phyloP scores from a whole-genome alignment of 768 basidiomycete species.

The Lyophyllum decastes region DNA sequence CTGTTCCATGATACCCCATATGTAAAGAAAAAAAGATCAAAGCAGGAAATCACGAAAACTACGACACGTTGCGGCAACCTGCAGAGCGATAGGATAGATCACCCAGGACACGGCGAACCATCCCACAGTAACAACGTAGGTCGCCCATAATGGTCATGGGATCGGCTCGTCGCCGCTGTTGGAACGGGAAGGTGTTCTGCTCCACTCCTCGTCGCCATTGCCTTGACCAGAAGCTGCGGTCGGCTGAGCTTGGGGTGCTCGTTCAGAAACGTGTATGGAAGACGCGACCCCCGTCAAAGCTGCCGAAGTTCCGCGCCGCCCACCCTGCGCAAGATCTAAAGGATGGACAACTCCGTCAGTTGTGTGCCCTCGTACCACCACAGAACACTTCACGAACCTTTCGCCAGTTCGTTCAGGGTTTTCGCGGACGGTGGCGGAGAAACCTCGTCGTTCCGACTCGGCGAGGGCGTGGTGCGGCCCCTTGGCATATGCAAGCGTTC shows the following conservation, averaged over 20 bases:
- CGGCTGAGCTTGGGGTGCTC: not conserved
- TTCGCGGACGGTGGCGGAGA: slow-evolving; percentile 5
- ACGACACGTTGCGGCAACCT: slow-evolving; percentile 9
- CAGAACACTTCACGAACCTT: slow-evolving; percentile 8
- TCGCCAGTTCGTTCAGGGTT: slow-evolving; percentile 13
- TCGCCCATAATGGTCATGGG: slow-evolving; percentile 13
- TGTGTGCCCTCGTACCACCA: not conserved
- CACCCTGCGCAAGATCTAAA: slow-evolving; percentile 17
- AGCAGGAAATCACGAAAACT: not conserved
- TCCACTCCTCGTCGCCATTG: not conserved
- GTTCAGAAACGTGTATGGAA: slow-evolving; percentile 9
- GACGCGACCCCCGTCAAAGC: slow-evolving; percentile 6
- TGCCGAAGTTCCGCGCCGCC: slow-evolving; percentile 12
- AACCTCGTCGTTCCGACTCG: slow-evolving; percentile 17
- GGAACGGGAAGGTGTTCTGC: not conserved
- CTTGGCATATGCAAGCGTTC: slow-evolving; percentile 47
- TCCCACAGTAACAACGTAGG: slow-evolving; percentile 7
- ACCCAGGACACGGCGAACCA: slow-evolving; percentile 5
- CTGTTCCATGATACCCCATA: slow-evolving; percentile 9
- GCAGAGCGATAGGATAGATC: slow-evolving; percentile 7
- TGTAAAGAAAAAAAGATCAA: not conserved
- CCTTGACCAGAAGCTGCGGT: not conserved
- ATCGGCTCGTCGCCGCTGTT: not conserved
- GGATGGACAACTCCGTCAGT: not conserved
- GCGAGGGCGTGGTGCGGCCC: slow-evolving; percentile 31